Evolutionary conservation across 2,329 filamentous ascomycete species (phyloP).

Genomic region (Alternaria brassicae): DNA sequence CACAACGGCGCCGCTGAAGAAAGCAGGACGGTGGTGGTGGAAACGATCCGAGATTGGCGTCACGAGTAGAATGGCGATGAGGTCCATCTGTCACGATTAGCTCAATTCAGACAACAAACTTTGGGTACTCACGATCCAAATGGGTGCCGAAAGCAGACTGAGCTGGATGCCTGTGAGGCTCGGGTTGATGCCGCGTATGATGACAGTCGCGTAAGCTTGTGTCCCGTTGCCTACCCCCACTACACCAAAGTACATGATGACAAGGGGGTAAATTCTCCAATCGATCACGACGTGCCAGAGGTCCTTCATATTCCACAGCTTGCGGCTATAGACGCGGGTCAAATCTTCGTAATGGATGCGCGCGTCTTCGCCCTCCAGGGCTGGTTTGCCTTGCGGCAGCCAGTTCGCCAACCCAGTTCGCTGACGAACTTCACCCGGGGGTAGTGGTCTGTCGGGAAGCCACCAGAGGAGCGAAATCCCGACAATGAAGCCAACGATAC

Average conservation of each 20-base stretch:
- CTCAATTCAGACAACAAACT: not conserved
- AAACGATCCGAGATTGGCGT: slow-evolving; percentile 89
- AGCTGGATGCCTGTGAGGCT: slow-evolving; percentile 75
- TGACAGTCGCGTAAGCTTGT: slow-evolving; percentile 85
- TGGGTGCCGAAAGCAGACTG: slow-evolving; percentile 85
- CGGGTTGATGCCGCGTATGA: slow-evolving; percentile 80
- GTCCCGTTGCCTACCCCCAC: slow-evolving; percentile 92
- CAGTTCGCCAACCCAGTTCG: slow-evolving; percentile 65
- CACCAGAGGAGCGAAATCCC: slow-evolving; percentile 83
- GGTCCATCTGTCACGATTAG: slow-evolving; percentile 70
- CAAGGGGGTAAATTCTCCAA: slow-evolving; percentile 86
- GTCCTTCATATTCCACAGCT: slow-evolving; percentile 75
- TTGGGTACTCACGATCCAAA: slow-evolving; percentile 76
- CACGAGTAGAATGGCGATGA: slow-evolving; percentile 83
- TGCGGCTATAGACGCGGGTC: slow-evolving; percentile 77
- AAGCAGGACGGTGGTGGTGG: slow-evolving; percentile 77
- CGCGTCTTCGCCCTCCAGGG: slow-evolving; percentile 78
- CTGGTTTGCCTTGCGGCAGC: slow-evolving; percentile 73
- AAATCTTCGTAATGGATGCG: slow-evolving; percentile 83
- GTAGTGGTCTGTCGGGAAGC: slow-evolving; percentile 82
- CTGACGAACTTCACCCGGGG: slow-evolving; percentile 69
- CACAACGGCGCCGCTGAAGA: slow-evolving; percentile 78
- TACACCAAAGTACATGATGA: slow-evolving; percentile 93
- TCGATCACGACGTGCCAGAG: slow-evolving; percentile 75
- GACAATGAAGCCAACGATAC: slow-evolving; percentile 74